Evolutionary conservation across 257 asterid genomes (phyloP), one percentile per base, ranked within the genome.

Genomic region (Jacaranda mimosifolia): DNA sequence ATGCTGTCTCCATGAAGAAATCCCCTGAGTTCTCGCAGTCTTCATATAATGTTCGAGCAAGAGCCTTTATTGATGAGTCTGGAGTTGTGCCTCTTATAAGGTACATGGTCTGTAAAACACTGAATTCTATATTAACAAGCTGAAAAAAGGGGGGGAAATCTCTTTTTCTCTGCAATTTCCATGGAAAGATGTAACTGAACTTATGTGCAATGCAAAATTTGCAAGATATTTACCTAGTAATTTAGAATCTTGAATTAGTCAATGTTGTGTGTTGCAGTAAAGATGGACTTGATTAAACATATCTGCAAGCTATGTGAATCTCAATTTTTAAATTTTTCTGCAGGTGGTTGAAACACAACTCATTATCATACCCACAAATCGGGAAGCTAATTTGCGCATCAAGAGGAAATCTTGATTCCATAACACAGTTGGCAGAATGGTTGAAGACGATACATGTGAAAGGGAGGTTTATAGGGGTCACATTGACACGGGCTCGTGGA

Each of bases 271-370:
- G 19, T 64, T 66, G 74, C 52, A 35, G 18, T 19, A 14, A 45
- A 60, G 38, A 52, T 39, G 52, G 35, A 63, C 18, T 35, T 19
- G 3, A 69, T 9, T 69, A 26, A 67, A 49, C 59, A 49, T 46
- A n/a, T 7, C 3, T 80, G 64, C 58, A 58, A 71, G 21, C 45
- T 36, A 9, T 72, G 6, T 76, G 79, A 63, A 73, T 53, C 55
- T 65, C 6, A 55, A 49, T 36, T 19, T 42, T 46, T 12, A 8
- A 65, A 79, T 51, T 73, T 73, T 58, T 15, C 10, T 86, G 43
- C 81, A 95, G 99, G 91, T 95, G 99, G 99, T 86, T 95, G 91
- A 93, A 93, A 73, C 97, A 95, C 83, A 95, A 95, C 73, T 79
- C 85, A 13, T 82, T 95, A 13, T 91, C 99, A 18, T 93, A 90